Evolutionary conservation across 768 basidiomycete genomes (phyloP).

Genomic region (Harrya chromipes): DNA sequence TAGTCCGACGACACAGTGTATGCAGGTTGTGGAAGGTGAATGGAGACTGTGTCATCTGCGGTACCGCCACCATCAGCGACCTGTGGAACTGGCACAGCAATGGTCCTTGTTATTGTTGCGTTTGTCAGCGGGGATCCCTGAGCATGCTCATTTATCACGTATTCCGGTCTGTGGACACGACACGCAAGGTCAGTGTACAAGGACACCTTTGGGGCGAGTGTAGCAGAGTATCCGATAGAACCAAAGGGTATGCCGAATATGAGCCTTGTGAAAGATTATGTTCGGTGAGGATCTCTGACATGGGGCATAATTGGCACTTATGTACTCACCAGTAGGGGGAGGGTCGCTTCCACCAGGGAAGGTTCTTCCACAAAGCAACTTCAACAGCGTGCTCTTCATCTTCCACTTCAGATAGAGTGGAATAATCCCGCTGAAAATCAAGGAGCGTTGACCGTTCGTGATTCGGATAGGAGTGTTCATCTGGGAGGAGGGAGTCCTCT

Average conservation of each 20-base stretch:
- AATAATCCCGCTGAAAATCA: constrained; percentile 4
- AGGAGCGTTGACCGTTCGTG: constrained; percentile 39
- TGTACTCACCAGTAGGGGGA: constrained; percentile 74
- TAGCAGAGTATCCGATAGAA: constrained; percentile 52
- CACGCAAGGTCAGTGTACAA: constrained; percentile 75
- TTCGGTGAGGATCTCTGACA: not conserved
- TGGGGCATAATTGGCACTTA: constrained; percentile 20
- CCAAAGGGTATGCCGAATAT: constrained; percentile 51
- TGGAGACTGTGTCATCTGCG: not conserved
- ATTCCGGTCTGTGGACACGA: constrained; percentile 58
- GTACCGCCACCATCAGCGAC: not conserved
- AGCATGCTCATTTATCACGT: constrained; percentile 20
- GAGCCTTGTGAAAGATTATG: constrained; percentile 44
- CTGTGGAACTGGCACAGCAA: not conserved
- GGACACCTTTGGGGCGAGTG: constrained; percentile 69
- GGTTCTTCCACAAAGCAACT: constrained; percentile 23
- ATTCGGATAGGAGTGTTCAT: constrained; percentile 42
- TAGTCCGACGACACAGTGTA: not conserved
- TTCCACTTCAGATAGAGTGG: constrained; percentile 18
- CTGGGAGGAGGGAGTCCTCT: constrained; percentile 40
- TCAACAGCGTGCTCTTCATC: constrained; percentile 30
- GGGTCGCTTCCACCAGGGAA: constrained; percentile 76
- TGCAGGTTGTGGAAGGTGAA: constrained; percentile 4
- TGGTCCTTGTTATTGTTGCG: not conserved
- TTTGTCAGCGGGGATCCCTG: not conserved